A percentile compares a stretch with the other conserved stretches of the same genome.
Evolutionary conservation across 148 eudicot genomes (phyloP).

Genomic region (Rhododendron ferrugineum): DNA sequence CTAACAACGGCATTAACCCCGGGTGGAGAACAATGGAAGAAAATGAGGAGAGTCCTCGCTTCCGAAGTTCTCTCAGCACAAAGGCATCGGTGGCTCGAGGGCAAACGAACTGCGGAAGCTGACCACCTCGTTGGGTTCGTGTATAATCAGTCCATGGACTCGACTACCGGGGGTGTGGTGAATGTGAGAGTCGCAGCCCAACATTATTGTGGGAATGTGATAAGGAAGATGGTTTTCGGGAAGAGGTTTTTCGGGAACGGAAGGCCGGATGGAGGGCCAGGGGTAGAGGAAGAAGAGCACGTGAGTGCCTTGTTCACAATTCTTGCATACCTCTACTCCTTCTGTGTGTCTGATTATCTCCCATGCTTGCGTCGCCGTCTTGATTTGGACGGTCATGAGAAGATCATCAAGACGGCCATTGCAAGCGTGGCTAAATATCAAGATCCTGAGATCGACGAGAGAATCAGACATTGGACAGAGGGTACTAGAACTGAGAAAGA

Average conservation of each 20-base stretch:
- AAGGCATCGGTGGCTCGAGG: conserved; percentile 11
- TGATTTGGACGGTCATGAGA: conserved; percentile 21
- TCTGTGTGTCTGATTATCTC: conserved; percentile 20
- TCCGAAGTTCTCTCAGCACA: conserved; percentile 7
- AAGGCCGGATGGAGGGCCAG: conserved; percentile 1
- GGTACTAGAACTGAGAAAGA: conserved; percentile 9
- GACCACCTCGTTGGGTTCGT: conserved; percentile 12
- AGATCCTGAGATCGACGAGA: conserved; percentile 13
- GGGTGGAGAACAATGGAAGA: conserved; percentile 22
- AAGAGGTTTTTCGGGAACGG: conserved; percentile 12
- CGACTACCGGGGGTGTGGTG: background rate
- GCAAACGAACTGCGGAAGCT: conserved; percentile 16
- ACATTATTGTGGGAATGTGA: conserved; percentile 15
- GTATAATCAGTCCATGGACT: background rate
- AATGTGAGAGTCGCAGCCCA: background rate
- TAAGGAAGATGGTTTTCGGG: conserved; percentile 3
- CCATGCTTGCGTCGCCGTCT: conserved; percentile 12
- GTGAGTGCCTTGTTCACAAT: conserved; percentile 9
- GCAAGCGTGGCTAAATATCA: conserved; percentile 8
- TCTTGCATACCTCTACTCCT: background rate
- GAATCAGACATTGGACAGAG: conserved; percentile 16
- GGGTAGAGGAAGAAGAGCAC: conserved; percentile 13
- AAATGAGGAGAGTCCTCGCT: conserved; percentile 19
- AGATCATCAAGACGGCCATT: background rate
- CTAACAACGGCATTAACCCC: conserved; percentile 3